phyloP scores from a whole-genome alignment of 1,284 basidiomycete species.

The Leucoagaricus sp. region DNA sequence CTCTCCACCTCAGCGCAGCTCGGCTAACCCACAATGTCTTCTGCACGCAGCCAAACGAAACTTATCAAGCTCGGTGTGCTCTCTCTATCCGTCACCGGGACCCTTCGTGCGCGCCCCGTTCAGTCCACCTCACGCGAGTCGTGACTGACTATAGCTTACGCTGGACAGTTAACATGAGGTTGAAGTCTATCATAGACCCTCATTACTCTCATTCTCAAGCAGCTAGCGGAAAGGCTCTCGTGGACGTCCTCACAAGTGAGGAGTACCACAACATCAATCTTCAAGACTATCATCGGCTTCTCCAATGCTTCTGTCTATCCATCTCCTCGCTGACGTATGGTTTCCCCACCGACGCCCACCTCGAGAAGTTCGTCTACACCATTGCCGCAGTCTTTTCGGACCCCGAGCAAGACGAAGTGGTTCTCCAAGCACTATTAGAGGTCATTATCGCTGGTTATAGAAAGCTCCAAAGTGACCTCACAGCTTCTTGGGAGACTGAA shows the following conservation, averaged over 20 bases:
- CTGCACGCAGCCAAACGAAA: constrained; percentile 9
- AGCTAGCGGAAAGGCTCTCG: constrained; percentile 10
- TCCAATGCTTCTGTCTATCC: constrained; percentile 16
- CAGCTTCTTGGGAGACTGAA: background rate
- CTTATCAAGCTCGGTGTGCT: constrained; percentile 11
- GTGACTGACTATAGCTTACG: background rate
- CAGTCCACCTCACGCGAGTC: background rate
- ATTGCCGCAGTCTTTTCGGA: constrained; percentile 15
- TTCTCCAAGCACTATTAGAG: constrained; percentile 1
- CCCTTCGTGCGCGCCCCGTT: constrained; percentile 1
- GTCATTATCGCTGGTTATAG: constrained; percentile 12
- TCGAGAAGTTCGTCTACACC: constrained; percentile 13
- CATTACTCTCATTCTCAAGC: constrained; percentile 12
- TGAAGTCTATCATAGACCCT: constrained; percentile 14
- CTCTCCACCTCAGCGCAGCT: background rate
- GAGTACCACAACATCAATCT: constrained; percentile 10
- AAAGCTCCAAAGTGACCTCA: constrained; percentile 8
- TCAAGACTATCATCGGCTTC: constrained; percentile 10
- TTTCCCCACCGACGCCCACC: constrained; percentile 9
- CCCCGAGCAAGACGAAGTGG: constrained; percentile 9
- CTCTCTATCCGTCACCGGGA: constrained; percentile 14
- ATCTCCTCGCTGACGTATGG: constrained; percentile 11
- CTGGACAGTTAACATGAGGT: constrained; percentile 14
- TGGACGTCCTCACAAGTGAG: constrained; percentile 7
- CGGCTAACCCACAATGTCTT: background rate